Evolutionary conservation across 768 basidiomycete species (phyloP).

Genomic region (Russula emetica): DNA sequence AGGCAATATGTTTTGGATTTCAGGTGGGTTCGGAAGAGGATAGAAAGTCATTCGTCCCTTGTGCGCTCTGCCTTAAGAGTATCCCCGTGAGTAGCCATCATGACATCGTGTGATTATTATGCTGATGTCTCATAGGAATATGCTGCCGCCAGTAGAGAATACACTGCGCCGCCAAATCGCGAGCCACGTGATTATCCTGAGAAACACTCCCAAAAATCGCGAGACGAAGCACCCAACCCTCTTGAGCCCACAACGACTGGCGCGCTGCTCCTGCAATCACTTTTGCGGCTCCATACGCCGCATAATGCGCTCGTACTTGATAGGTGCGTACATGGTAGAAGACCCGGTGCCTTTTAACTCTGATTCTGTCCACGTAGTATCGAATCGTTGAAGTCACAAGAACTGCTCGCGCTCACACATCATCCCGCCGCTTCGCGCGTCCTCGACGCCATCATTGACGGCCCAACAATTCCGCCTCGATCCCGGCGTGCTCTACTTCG

Average conservation of each 20-base stretch:
- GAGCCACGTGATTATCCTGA: constrained; percentile 25
- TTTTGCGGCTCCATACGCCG: constrained; percentile 64
- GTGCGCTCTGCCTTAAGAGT: constrained; percentile 21
- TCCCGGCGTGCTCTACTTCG: constrained; percentile 67
- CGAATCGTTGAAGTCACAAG: constrained; percentile 49
- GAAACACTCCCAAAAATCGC: constrained; percentile 23
- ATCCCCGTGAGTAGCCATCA: constrained; percentile 10
- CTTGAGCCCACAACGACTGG: constrained; percentile 77
- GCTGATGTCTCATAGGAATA: constrained; percentile 28
- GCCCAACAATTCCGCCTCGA: constrained; percentile 58
- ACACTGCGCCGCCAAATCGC: constrained; percentile 2
- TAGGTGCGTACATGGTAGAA: constrained; percentile 45
- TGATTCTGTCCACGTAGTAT: constrained; percentile 43
- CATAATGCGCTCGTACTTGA: constrained; percentile 64
- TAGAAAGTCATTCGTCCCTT: constrained; percentile 20
- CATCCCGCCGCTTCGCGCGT: constrained; percentile 71
- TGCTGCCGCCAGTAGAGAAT: constrained; percentile 20
- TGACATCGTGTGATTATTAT: neutral
- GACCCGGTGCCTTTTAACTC: neutral
- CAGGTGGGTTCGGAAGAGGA: constrained; percentile 21
- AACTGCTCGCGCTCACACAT: constrained; percentile 56
- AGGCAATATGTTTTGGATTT: constrained; percentile 27
- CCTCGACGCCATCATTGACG: constrained; percentile 72
- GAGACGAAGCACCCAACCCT: constrained; percentile 32
- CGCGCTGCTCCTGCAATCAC: constrained; percentile 76